Base-by-base conservation (phyloP, 1,139 yeast genomes). In the Candida sp. region DNA sequence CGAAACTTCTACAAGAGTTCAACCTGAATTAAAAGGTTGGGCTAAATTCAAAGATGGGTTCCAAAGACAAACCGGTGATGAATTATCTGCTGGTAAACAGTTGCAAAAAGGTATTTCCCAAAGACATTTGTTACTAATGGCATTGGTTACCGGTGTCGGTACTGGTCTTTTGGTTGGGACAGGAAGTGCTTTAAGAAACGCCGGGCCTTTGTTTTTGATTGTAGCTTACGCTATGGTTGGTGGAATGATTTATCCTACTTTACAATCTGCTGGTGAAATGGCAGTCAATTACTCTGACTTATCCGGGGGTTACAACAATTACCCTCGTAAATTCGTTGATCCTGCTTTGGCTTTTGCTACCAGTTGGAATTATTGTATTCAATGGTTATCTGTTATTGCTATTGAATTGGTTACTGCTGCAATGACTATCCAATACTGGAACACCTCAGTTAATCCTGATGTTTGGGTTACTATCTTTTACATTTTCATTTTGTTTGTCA, bases 261-360 rank as follows among this genome's bases (percentile, higher is more conserved):
- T 69, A 47, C 71, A 68, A 52, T 70, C 74, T 5, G 73, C 73
- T 25, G 74, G 74, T 33, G 75, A 69, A 52, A 61, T 69, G 62
- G 71, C 74, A 11, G 73, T 69, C 38, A 68, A 66, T 45, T 69
- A 66, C 48, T 55, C 67, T 30, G 64, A 63, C 33, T 63, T 69
- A 46, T 65, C 71, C 21, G 75, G 75, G 42, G 75, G 75, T 12
- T 69, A 64, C 56, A 68, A 68, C 49, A 64, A 64, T 49, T 69
- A 69, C 50, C 70, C 72, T 36, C 54, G 70, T 41, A 63, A 59
- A 51, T 69, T 69, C 48, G 54, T 69, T 40, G 74, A 69, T 43
- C 71, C 65, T 41, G 58, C 67, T 12, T 49, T 68, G 43, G 70
- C 70, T 5, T 69, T 68, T 53, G 73, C 74, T 15, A 63, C 68